These are phyloP conservation scores for Boletus subparvulus DNA, from an alignment of 768 basidiomycete species.

Conservation along the genomic window DNA sequence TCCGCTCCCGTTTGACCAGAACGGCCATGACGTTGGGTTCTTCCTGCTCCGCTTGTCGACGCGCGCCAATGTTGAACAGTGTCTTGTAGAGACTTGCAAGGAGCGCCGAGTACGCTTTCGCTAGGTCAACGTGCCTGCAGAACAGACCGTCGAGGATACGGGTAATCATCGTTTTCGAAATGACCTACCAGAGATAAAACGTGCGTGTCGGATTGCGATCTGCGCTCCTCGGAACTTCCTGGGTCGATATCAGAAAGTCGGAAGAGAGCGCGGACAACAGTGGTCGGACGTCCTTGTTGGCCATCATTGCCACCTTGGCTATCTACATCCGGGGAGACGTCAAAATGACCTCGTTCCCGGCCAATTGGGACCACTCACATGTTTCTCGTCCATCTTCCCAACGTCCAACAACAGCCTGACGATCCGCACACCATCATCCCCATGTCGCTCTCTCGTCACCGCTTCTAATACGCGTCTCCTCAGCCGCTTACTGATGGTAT, in stretches of 20 bases:
- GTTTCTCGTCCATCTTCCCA: conserved; percentile 94
- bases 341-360: neutral
- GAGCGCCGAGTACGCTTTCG: conserved; percentile 77
- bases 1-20: conserved; percentile 77
- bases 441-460: conserved; percentile 79
- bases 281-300: conserved; percentile 81
- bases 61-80: conserved; percentile 77
- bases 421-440: conserved; percentile 79
- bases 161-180: neutral
- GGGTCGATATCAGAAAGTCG: conserved; percentile 82
- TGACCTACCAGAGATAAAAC: conserved; percentile 83
- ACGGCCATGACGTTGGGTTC: conserved; percentile 64
- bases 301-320: conserved; percentile 91
- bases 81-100: conserved; percentile 85
- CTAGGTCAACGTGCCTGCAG: conserved; percentile 83
- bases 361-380: conserved; percentile 46
- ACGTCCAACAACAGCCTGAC: conserved; percentile 73
- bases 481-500: conserved; percentile 64
- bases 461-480: conserved; percentile 72
- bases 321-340: conserved; percentile 53
- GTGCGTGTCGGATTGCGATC: conserved; percentile 88
- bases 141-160: neutral
- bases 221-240: conserved; percentile 89
- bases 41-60: conserved; percentile 72
- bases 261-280: conserved; percentile 75